These are phyloP conservation scores for Salix purpurea DNA, from an alignment of 345 rosid genomes.

Conservation along the genomic window DNA sequence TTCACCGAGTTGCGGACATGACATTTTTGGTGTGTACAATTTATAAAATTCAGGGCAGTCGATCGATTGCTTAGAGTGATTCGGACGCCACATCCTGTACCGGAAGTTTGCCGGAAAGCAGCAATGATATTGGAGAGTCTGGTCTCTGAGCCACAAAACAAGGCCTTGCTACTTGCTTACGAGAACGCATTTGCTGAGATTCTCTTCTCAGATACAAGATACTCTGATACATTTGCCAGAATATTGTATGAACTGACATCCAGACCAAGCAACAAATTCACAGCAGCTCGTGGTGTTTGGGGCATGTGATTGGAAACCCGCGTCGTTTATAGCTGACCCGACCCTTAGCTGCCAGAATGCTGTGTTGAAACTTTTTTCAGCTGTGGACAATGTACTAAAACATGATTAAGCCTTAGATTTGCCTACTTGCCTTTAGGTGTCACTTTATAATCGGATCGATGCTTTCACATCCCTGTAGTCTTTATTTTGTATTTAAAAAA, in stretches of 20 bases:
- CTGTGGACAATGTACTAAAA: neutral
- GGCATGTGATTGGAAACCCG: slow-evolving; percentile 51
- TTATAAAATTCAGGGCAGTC: slow-evolving; percentile 63
- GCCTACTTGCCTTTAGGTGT: neutral
- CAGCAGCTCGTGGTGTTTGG: slow-evolving; percentile 87
- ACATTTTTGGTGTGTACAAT: neutral
- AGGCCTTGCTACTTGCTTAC: slow-evolving; percentile 61
- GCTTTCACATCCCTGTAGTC: neutral
- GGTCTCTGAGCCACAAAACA: slow-evolving; percentile 88
- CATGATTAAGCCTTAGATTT: neutral
- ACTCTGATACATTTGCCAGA: slow-evolving; percentile 89
- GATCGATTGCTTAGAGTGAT: slow-evolving; percentile 89
- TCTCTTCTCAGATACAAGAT: slow-evolving; percentile 74
- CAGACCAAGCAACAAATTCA: slow-evolving; percentile 79
- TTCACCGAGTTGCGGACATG: neutral
- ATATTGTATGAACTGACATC: slow-evolving; percentile 84
- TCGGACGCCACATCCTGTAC: slow-evolving; percentile 77
- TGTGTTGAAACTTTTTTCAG: neutral
- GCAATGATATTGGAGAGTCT: slow-evolving; percentile 91
- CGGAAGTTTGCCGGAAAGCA: slow-evolving; percentile 91
- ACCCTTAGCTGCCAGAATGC: neutral
- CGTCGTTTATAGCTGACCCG: neutral
- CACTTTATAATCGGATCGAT: neutral
- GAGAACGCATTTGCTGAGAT: slow-evolving; percentile 94
- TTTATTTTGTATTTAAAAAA: neutral